A percentile compares a stretch with the other conserved stretches of the same genome.
Evolutionary conservation across 1,284 basidiomycete species (phyloP).

Genomic region (Paramarasmius palmivorus): DNA sequence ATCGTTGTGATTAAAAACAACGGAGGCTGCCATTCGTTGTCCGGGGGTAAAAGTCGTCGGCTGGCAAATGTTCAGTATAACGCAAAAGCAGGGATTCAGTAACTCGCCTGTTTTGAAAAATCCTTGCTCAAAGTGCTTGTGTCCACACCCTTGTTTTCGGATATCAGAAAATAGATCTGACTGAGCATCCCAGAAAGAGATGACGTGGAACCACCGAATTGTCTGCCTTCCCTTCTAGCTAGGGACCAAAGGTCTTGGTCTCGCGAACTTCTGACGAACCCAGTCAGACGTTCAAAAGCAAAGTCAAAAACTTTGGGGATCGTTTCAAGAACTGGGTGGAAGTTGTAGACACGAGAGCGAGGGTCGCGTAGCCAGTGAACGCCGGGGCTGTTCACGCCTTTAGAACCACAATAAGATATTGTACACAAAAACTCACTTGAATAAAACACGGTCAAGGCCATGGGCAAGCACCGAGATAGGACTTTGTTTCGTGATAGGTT

Average conservation of each 20-base stretch:
- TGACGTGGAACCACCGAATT: slow-evolving; percentile 90
- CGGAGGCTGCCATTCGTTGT: slow-evolving; percentile 78
- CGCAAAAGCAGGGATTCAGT: background rate
- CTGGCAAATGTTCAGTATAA: slow-evolving; percentile 34
- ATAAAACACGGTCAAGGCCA: slow-evolving; percentile 80
- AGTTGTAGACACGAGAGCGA: slow-evolving; percentile 87
- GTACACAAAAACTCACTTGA: slow-evolving; percentile 60
- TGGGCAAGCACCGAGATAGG: slow-evolving; percentile 76
- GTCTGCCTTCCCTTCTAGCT: slow-evolving; percentile 57
- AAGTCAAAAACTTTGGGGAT: slow-evolving; percentile 88
- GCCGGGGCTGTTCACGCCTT: slow-evolving; percentile 63
- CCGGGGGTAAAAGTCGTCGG: slow-evolving; percentile 74
- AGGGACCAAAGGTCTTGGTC: slow-evolving; percentile 77
- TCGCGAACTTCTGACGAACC: slow-evolving; percentile 80
- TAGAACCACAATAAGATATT: slow-evolving; percentile 9
- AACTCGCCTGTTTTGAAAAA: slow-evolving; percentile 63
- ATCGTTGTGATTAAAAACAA: slow-evolving; percentile 64
- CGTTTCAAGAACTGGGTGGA: slow-evolving; percentile 65
- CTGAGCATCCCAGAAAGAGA: slow-evolving; percentile 83
- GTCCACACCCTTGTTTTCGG: slow-evolving; percentile 64
- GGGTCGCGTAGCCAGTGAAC: slow-evolving; percentile 91
- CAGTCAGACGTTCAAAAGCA: slow-evolving; percentile 80
- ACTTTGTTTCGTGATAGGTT: slow-evolving; percentile 45
- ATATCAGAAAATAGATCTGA: slow-evolving; percentile 88
- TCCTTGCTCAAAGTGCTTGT: slow-evolving; percentile 54